Percentiles rank a stretch among this genome's conserved stretches.
phyloP scores from a whole-genome alignment of 1,284 basidiomycete species.

The Schizophyllum commune region DNA sequence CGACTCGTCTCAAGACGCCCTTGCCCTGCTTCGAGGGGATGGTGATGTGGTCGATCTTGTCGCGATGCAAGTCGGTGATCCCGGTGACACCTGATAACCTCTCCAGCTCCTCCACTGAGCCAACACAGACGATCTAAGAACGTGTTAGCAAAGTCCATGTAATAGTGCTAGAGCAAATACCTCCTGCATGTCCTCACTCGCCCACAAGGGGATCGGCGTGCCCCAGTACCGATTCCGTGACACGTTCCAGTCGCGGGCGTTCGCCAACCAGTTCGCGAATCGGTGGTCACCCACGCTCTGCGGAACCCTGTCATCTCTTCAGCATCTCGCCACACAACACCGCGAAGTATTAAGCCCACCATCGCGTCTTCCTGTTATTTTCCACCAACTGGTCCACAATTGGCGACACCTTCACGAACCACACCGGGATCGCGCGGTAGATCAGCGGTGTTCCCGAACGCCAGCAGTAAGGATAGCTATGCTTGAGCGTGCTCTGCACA shows the following conservation, averaged over 20 bases:
- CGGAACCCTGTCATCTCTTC: constrained; percentile 63
- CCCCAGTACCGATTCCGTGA: constrained; percentile 99
- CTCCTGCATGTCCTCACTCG: constrained; percentile 89
- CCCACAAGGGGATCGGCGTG: constrained; percentile 97
- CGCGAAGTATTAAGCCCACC: constrained; percentile 40
- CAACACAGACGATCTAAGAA: constrained; percentile 73
- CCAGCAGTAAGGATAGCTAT: constrained; percentile 98
- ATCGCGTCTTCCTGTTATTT: constrained; percentile 89
- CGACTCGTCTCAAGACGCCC: constrained; percentile 80
- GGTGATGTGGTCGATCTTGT: constrained; percentile 93
- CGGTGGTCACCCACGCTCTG: constrained; percentile 85
- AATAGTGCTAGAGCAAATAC: constrained; percentile 28
- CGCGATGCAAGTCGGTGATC: constrained; percentile 91
- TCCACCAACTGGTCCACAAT: constrained; percentile 82
- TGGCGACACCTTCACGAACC: constrained; percentile 91
- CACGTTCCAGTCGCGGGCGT: constrained; percentile 98
- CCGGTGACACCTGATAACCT: constrained; percentile 78
- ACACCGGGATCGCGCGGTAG: constrained; percentile 93
- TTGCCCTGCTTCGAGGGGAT: constrained; percentile 93
- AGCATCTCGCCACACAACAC: neutral
- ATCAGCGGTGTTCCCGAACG: constrained; percentile 93
- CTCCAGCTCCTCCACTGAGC: constrained; percentile 88
- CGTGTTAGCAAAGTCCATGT: neutral
- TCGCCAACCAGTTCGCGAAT: constrained; percentile 96
- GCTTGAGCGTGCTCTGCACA: constrained; percentile 80